Conservation (phyloP, 1,284 basidiomycete genomes). For the Microbotryum saponariae region DNA sequence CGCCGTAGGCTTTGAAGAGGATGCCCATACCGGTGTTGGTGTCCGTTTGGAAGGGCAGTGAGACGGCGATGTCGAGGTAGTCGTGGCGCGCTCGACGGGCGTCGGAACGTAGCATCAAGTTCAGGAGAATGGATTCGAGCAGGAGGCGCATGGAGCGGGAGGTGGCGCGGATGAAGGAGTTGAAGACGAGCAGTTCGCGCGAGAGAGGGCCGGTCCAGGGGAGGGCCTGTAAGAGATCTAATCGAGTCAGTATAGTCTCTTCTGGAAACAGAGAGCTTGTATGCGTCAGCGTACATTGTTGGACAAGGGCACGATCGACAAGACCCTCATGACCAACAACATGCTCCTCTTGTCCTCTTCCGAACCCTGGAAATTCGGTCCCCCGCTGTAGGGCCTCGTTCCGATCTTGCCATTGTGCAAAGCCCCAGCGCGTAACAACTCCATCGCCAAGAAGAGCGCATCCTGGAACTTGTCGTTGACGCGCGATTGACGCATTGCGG, state of each 20-base stretch:
- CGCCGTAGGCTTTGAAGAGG: constrained; percentile 68
- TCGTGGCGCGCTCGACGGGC: constrained; percentile 81
- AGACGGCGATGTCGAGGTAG: constrained; percentile 77
- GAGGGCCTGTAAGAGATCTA: constrained; percentile 37
- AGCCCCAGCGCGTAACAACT: constrained; percentile 86
- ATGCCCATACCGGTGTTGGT: constrained; percentile 98
- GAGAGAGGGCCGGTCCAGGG: constrained; percentile 93
- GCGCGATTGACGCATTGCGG: constrained; percentile 64
- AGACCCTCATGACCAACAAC: constrained; percentile 89
- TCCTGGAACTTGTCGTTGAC: constrained; percentile 99
- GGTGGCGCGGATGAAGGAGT: constrained; percentile 86
- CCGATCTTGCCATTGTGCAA: constrained; percentile 91
- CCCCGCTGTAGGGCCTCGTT: constrained; percentile 78
- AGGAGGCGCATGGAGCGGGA: constrained; percentile 82
- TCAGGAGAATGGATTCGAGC: constrained; percentile 81
- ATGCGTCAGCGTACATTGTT: constrained; percentile 55
- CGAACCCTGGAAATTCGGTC: constrained; percentile 78
- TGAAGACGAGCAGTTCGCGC: constrained; percentile 93
- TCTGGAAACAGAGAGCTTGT: background rate
- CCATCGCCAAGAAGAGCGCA: constrained; percentile 82
- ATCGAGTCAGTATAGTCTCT: background rate
- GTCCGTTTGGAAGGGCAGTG: constrained; percentile 84
- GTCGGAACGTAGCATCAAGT: constrained; percentile 83
- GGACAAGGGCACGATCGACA: constrained; percentile 84
- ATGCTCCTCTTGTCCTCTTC: constrained; percentile 46